A percentile compares a stretch with the other conserved stretches of the same genome.
Evolutionary conservation across 2,329 filamentous ascomycete genomes (phyloP).

Genomic region (Aspergillus tanneri): DNA sequence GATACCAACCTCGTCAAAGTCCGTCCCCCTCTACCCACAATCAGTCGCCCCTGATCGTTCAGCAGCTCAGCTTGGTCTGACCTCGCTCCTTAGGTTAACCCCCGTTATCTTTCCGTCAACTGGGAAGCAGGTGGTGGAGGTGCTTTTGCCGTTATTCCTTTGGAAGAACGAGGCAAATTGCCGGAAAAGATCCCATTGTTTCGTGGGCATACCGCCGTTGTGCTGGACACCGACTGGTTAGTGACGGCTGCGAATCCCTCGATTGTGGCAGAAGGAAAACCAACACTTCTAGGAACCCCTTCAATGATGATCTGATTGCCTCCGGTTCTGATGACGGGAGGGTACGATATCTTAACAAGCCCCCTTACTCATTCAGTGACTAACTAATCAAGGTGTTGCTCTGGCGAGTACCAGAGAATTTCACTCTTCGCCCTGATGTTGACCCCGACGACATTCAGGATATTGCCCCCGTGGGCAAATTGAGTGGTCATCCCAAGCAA

Average conservation of each 20-base stretch:
- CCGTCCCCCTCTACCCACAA: slow-evolving; percentile 34
- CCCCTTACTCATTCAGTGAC: background rate
- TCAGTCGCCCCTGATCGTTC: slow-evolving; percentile 14
- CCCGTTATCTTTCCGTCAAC: slow-evolving; percentile 94
- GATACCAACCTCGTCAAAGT: slow-evolving; percentile 98
- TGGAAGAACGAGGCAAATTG: slow-evolving; percentile 83
- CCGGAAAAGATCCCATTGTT: slow-evolving; percentile 94
- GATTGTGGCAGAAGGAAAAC: slow-evolving; percentile 2
- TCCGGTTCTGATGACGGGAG: slow-evolving; percentile 97
- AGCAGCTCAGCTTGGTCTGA: slow-evolving; percentile 16
- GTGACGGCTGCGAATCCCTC: slow-evolving; percentile 27
- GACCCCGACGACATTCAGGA: slow-evolving; percentile 73
- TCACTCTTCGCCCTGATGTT: slow-evolving; percentile 78
- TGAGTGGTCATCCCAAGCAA: slow-evolving; percentile 83
- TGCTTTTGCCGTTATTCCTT: slow-evolving; percentile 91
- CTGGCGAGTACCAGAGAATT: slow-evolving; percentile 89
- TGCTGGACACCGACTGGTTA: slow-evolving; percentile 96
- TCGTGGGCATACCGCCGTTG: slow-evolving; percentile 90
- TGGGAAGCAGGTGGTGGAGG: slow-evolving; percentile 96
- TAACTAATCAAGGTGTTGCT: slow-evolving; percentile 65
- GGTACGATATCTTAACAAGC: slow-evolving; percentile 38
- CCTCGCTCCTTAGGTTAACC: slow-evolving; percentile 68
- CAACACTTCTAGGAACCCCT: slow-evolving; percentile 70
- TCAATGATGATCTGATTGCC: slow-evolving; percentile 88
- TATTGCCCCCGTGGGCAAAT: slow-evolving; percentile 75